A percentile compares a stretch with the other conserved stretches of the same genome.
These are phyloP conservation scores for Saksenaea oblongispora DNA, from an alignment of 371 early-diverging fungal genomes.

Conservation along the genomic window DNA sequence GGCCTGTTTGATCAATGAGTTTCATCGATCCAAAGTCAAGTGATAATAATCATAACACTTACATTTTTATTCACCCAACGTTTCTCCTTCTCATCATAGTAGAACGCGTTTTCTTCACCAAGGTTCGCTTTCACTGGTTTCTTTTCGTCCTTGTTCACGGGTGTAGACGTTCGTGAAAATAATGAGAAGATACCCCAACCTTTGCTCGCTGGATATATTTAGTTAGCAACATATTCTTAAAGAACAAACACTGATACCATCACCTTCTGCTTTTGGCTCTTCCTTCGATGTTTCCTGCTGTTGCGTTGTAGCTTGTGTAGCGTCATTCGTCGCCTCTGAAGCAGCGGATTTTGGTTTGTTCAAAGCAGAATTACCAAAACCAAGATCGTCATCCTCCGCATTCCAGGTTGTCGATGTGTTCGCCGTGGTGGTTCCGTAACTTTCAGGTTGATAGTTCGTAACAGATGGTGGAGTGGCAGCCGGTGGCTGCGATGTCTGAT, in stretches of 20 bases:
- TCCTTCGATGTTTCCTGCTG: slow-evolving; percentile 17
- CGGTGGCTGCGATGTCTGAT: slow-evolving; percentile 3
- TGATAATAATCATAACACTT: slow-evolving; percentile 11
- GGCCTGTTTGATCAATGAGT: not conserved
- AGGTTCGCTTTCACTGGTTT: slow-evolving; percentile 68
- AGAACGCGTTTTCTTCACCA: slow-evolving; percentile 67
- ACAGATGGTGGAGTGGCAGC: slow-evolving; percentile 11
- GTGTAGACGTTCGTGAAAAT: slow-evolving; percentile 48
- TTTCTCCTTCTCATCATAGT: slow-evolving; percentile 66
- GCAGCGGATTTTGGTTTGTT: slow-evolving; percentile 21
- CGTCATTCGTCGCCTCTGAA: slow-evolving; percentile 8
- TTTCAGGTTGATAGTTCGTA: slow-evolving; percentile 18
- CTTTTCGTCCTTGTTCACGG: slow-evolving; percentile 35
- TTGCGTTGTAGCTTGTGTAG: not conserved
- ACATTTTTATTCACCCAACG: slow-evolving; percentile 61
- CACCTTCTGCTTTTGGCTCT: slow-evolving; percentile 24
- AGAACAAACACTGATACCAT: not conserved
- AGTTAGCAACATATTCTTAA: slow-evolving; percentile 15
- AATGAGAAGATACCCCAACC: slow-evolving; percentile 57
- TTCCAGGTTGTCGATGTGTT: slow-evolving; percentile 7
- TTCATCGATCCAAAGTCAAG: not conserved
- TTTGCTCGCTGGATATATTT: slow-evolving; percentile 7
- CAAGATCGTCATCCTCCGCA: slow-evolving; percentile 54
- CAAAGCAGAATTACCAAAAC: slow-evolving; percentile 53
- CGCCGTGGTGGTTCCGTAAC: slow-evolving; percentile 15